These are phyloP conservation scores for Penicillium antarcticum DNA, from an alignment of 495 filamentous ascomycete species.

Conservation along the genomic window DNA sequence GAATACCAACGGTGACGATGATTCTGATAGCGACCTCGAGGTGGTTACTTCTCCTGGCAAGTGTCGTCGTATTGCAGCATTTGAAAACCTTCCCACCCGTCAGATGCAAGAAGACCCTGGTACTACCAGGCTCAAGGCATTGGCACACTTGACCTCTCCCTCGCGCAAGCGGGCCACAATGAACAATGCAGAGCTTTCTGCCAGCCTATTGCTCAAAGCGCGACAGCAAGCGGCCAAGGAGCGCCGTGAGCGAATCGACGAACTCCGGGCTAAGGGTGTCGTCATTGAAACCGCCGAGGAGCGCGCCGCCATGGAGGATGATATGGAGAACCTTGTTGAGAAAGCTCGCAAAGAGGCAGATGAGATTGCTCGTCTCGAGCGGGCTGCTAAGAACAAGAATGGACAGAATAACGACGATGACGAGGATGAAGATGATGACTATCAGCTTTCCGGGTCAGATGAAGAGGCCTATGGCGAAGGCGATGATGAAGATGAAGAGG, in stretches of 20 bases:
- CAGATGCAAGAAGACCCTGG: constrained; percentile 59
- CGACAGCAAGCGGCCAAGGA: constrained; percentile 77
- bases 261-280: constrained; percentile 73
- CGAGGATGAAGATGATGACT: constrained; percentile 59
- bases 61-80: constrained; percentile 51
- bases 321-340: constrained; percentile 83
- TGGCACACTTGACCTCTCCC: constrained; percentile 71
- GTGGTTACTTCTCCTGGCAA: constrained; percentile 49
- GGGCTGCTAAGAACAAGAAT: constrained; percentile 59
- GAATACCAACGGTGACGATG: constrained; percentile 46
- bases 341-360: constrained; percentile 78
- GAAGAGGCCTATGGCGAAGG: constrained; percentile 37
- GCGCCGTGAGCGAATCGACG: constrained; percentile 72
- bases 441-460: constrained; percentile 51
- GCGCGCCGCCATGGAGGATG: constrained; percentile 69
- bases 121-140: constrained; percentile 62
- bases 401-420: constrained; percentile 57
- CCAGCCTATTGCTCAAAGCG: constrained; percentile 62
- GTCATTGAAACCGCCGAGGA: constrained; percentile 85
- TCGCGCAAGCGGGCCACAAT: constrained; percentile 55
- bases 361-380: constrained; percentile 74
- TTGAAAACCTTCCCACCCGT: constrained; percentile 62
- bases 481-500: constrained; percentile 35
- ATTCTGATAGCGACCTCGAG: constrained; percentile 68
- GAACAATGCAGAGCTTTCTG: constrained; percentile 66